These are phyloP conservation scores for Mycena belliarum DNA, from an alignment of 768 basidiomycete species.

Conservation along the genomic window DNA sequence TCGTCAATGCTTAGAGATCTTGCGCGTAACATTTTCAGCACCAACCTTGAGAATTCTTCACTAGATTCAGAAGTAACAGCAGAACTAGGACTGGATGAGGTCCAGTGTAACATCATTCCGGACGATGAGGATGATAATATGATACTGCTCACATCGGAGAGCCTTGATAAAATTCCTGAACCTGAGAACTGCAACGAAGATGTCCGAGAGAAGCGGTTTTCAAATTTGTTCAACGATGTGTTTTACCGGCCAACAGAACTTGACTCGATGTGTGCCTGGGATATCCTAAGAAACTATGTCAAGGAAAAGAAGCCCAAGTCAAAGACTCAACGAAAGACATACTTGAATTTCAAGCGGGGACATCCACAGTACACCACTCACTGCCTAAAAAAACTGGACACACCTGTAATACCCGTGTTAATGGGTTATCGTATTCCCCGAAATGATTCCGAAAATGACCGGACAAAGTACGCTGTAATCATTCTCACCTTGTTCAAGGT, in stretches of 20 bases:
- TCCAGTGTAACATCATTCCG: background rate
- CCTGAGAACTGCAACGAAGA: background rate
- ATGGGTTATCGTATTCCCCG: conserved; percentile 8
- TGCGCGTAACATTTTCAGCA: conserved; percentile 22
- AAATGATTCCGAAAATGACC: conserved; percentile 2
- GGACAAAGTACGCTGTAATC: conserved; percentile 1
- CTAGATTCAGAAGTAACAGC: background rate
- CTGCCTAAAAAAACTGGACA: conserved; percentile 8
- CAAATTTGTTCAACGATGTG: conserved; percentile 12
- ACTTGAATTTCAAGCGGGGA: conserved; percentile 1
- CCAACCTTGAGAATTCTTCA: background rate
- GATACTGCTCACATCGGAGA: conserved; percentile 1
- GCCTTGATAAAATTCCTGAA: background rate
- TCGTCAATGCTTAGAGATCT: conserved; percentile 9
- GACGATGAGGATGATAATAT: background rate
- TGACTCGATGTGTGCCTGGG: conserved; percentile 7
- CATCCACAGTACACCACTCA: conserved; percentile 15
- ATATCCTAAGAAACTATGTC: background rate
- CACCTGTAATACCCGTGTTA: background rate
- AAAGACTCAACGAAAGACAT: conserved; percentile 6
- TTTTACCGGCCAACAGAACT: conserved; percentile 13
- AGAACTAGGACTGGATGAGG: background rate
- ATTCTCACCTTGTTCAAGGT: conserved; percentile 3
- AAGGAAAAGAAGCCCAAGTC: conserved; percentile 3
- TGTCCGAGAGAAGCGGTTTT: background rate